Evolutionary conservation across 352 stramenopile genomes (phyloP), one percentile per base, ranked within the genome.

Genomic region (Phytophthora constricta): DNA sequence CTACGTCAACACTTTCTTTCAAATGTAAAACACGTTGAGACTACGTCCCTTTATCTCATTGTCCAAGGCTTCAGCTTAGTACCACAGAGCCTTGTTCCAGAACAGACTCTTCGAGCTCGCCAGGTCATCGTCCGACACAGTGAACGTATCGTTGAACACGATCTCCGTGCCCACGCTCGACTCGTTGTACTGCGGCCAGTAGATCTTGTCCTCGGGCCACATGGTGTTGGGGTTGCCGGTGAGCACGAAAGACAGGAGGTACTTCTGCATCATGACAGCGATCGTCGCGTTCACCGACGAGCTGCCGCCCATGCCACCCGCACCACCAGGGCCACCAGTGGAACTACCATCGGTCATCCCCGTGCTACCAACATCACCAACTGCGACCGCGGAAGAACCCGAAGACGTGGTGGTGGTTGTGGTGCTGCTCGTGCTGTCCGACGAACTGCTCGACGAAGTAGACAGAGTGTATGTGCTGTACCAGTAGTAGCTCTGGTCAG

Each of bases 111-210:
- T 69, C 8, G 49, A 26, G 37, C 66, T 74, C 2, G 60, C 60
- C 33, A 74, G 43, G 27, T 69, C 55, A 37, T 74, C 62, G 0
- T 74, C 60, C 10, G 31, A 42, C 0, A 64, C 22, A 1, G 54
- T 57, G 55, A 74, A 65, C n/a, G 66, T 74, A n/a, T 69, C 61
- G 54, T 74, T 74, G 33, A 74, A 64, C 41, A 74, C 60, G 45
- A 74, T 65, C 61, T 74, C 31, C n/a, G 27, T 52, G n/a, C 61
- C 60, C 13, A 27, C 46, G 2, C 41, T 47, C 5, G 54, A 62
- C 27, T 70, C 66, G 33, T 66, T 69, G 50, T 61, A 70, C 7
- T 26, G 54, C 4, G 66, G 66, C 65, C 65, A 74, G 60, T 66
- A 74, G 16, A 74, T 55, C 27, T 74, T 70, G 67, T 70, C 61